Conservation (phyloP, 2,329 filamentous ascomycete genomes). For the Aspergillus costaricaensis region DNA sequence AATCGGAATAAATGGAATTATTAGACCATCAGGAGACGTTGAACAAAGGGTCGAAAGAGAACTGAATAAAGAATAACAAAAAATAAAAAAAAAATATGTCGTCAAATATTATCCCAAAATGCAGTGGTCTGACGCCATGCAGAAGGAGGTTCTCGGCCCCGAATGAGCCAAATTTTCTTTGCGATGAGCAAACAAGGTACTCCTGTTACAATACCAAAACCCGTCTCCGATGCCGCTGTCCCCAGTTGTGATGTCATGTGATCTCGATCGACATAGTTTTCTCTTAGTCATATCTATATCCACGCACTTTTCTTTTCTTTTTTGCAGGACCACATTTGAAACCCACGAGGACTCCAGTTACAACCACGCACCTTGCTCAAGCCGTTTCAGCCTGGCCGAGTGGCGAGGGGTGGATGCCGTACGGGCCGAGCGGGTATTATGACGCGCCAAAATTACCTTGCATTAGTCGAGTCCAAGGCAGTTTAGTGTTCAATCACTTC, state of each 20-base stretch:
- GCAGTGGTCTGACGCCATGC: conserved; percentile 8
- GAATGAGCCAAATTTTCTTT: background rate
- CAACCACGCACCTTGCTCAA: background rate
- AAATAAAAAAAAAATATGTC: too few species aligned
- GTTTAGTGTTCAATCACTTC: background rate
- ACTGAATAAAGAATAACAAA: too few species aligned
- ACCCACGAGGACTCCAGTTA: background rate
- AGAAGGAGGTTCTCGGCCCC: background rate
- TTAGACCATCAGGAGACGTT: background rate
- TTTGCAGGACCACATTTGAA: background rate
- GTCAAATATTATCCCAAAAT: background rate
- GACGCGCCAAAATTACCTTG: conserved; percentile 9
- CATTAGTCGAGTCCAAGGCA: background rate
- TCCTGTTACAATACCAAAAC: background rate
- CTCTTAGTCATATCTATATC: background rate
- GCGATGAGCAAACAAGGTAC: background rate
- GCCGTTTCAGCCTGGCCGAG: background rate
- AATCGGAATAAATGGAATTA: background rate
- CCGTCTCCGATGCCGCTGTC: background rate
- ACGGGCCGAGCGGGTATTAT: conserved; percentile 8
- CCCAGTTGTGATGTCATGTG: background rate
- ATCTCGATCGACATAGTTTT: background rate
- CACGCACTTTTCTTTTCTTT: background rate
- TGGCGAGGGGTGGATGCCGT: conserved; percentile 7
- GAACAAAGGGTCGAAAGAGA: background rate